A percentile compares a stretch with the other conserved stretches of the same genome.
phyloP scores from a whole-genome alignment of 1,284 basidiomycete genomes.

The Leccinum huronense region DNA sequence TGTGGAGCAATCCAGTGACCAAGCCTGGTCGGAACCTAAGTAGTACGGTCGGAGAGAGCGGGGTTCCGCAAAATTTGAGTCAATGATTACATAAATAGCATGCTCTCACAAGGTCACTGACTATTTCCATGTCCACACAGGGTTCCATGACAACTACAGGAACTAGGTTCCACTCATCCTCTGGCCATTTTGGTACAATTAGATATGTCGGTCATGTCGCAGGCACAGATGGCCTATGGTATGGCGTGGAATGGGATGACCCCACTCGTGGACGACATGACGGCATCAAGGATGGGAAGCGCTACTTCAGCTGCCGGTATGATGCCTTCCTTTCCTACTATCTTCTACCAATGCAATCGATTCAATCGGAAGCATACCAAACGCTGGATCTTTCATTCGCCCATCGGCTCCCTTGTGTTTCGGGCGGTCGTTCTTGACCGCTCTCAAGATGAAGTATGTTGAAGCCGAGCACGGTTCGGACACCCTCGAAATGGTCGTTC shows the following conservation, averaged over 20 bases:
- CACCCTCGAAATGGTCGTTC: slow-evolving; percentile 58
- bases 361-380: slow-evolving; percentile 42
- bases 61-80: slow-evolving; percentile 10
- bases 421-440: slow-evolving; percentile 74
- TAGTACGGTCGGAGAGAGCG: slow-evolving; percentile 1
- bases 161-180: slow-evolving; percentile 48
- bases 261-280: slow-evolving; percentile 81
- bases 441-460: slow-evolving; percentile 75
- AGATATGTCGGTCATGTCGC: slow-evolving; percentile 69
- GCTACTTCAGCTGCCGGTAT: slow-evolving; percentile 81
- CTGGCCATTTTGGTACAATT: slow-evolving; percentile 63
- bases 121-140: slow-evolving; percentile 21
- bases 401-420: slow-evolving; percentile 54
- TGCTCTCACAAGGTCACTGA: background rate
- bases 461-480: slow-evolving; percentile 53
- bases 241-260: slow-evolving; percentile 96
- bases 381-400: slow-evolving; percentile 75
- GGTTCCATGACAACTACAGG: slow-evolving; percentile 38
- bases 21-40: background rate
- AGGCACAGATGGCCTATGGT: slow-evolving; percentile 72
- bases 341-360: slow-evolving; percentile 12
- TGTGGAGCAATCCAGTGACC: slow-evolving; percentile 9
- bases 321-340: slow-evolving; percentile 37
- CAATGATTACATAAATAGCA: slow-evolving; percentile 20
- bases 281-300: slow-evolving; percentile 73